These are phyloP conservation scores for Phoenix roebelenii DNA, from an alignment of 176 grass and related monocot species.

Conservation along the genomic window DNA sequence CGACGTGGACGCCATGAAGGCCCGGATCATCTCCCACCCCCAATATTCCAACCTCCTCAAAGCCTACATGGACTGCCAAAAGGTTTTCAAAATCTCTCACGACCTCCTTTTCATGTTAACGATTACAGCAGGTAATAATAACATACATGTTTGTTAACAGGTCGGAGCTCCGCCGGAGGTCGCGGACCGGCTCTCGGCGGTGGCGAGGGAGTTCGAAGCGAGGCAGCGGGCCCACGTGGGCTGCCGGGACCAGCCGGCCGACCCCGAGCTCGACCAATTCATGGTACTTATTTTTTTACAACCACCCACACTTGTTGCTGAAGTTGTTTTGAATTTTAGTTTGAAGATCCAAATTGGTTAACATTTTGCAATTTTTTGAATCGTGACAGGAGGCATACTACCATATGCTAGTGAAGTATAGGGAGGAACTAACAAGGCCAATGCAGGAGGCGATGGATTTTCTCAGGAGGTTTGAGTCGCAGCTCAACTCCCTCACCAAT, in stretches of 20 bases:
- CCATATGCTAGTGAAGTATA: slow-evolving; percentile 24
- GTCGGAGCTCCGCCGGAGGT: slow-evolving; percentile 20
- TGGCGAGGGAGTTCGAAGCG: slow-evolving; percentile 15
- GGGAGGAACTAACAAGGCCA: slow-evolving; percentile 34
- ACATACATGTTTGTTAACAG: slow-evolving; percentile 1
- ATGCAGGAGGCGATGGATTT: slow-evolving; percentile 37
- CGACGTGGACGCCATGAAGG: background rate
- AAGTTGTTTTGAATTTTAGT: background rate
- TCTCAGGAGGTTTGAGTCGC: slow-evolving; percentile 13
- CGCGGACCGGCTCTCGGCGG: slow-evolving; percentile 21
- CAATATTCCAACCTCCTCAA: slow-evolving; percentile 2
- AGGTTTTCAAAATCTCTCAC: background rate
- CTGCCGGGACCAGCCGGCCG: background rate
- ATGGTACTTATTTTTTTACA: slow-evolving; percentile 17
- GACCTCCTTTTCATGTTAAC: background rate
- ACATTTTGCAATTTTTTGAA: background rate
- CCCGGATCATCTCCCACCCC: slow-evolving; percentile 3
- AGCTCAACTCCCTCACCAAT: slow-evolving; percentile 34
- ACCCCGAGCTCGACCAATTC: slow-evolving; percentile 48
- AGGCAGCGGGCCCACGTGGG: slow-evolving; percentile 18
- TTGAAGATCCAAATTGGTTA: background rate
- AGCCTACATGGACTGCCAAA: slow-evolving; percentile 8
- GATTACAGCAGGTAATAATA: too few species aligned
- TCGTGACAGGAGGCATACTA: slow-evolving; percentile 27
- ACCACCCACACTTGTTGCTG: background rate